Evolutionary conservation across 768 basidiomycete genomes (phyloP), one percentile per base, ranked within the genome.

Genomic region (Termitomyces sp.): DNA sequence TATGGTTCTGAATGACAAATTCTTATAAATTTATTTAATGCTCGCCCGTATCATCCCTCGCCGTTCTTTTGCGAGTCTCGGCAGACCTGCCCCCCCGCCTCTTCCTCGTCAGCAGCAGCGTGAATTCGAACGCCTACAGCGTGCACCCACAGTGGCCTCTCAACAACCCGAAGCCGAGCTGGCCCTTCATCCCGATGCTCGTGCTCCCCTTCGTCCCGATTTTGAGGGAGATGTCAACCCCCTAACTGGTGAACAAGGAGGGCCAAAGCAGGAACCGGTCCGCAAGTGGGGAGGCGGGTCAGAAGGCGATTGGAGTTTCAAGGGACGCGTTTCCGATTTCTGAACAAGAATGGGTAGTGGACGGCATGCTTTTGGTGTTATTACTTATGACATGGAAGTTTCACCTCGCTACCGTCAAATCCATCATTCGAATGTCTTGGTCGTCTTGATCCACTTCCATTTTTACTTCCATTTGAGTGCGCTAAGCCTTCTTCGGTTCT

Each of bases 261-360:
- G 94, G 0, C 94, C 94, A 21, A 95, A 94, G 75, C 78, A 75
- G 30, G 94, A 96, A 67, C 94, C 94, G 14, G 80, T 94, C 10
- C 67, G 72, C 35, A 79, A 73, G 50, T 86, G 84, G 83, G 74
- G 73, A 17, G 70, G 71, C 51, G 73, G 74, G 55, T 72, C 77
- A 37, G 76, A 79, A 44, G 88, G 88, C 3, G 93, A 94, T 66
- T 95, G 93, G 93, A 94, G 91, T 62, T 91, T 87, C 74, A 91
- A 90, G 64, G 93, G 93, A 11, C 78, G 91, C 23, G 91, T 91
- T 27, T 89, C 90, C 19, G 92, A 94, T 74, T 94, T 94, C 70
- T 94, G 68, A 52, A 23, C 27, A 46, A 41, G 53, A 19, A 32
- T 46, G 28, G 19, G 10, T 32, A n/a, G n/a, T n/a, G n/a, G n/a